Evolutionary conservation across 2,329 filamentous ascomycete genomes (phyloP), one percentile per base, ranked within the genome.

Genomic region (Tolypocladium cylindrosporum): DNA sequence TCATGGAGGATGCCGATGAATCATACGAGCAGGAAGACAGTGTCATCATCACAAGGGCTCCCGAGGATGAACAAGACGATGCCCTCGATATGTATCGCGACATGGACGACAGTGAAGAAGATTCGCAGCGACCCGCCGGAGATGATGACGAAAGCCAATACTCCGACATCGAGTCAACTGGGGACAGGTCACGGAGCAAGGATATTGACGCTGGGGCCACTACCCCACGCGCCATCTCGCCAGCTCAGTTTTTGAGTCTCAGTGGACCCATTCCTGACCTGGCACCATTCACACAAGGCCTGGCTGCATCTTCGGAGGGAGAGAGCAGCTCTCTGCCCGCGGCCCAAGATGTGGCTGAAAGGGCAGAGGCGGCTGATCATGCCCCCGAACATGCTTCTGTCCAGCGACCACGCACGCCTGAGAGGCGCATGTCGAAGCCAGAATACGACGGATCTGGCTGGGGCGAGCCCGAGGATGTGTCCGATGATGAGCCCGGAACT

Each of bases 81-180:
- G 77, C 88, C 64, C 84, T 90, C 61, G 80, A 88, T 63, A 86
- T 88, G 66, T 83, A 81, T 63, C 76, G 78, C 60, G 89, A 89
- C 65, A 86, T 90, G 63, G 86, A 87, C 65, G 81, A 80, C 60
- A 75, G 77, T 60, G 77, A 77, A 52, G 67, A 70, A 56, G 76
- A 79, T 57, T 75, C 81, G 58, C 76, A 79, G 41, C 80, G 77
- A 14, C 79, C 82, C 34, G 81, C 86, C 60, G 80, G 81, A 50
- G 59, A 59, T 10, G 65, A 74, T 34, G 69, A 67, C 41, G 68
- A 72, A 42, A 74, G 70, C 55, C 69, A 72, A 56, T 72, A 73
- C 55, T 73, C 72, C 19, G 69, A 71, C 4, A 58, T 59, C 14
- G 65, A 60, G 54, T n/a, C 64, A 1, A 58, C 61, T 3, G 67